These are phyloP conservation scores for Oryza officinalis DNA, from an alignment of 176 grass and related monocot genomes.

Conservation along the genomic window DNA sequence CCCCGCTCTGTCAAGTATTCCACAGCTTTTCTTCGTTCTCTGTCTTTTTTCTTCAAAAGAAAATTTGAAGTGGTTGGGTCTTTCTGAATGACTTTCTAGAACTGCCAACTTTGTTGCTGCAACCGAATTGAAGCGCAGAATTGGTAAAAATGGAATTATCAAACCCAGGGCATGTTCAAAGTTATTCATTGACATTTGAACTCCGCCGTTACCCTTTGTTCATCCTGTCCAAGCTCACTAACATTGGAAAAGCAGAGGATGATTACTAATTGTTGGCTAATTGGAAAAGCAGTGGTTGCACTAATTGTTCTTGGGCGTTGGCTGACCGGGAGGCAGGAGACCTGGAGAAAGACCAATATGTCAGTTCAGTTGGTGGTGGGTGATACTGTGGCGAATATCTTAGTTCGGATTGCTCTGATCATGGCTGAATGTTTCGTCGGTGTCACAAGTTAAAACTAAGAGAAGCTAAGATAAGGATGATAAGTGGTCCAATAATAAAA, in stretches of 20 bases:
- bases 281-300: neutral
- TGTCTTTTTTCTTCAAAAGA: neutral
- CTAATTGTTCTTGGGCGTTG: neutral
- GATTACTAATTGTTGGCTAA: neutral
- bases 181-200: neutral
- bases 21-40: neutral
- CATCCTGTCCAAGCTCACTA: neutral
- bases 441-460: neutral
- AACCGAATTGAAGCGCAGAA: neutral
- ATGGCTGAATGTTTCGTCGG: neutral
- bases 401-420: neutral
- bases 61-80: neutral
- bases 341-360: neutral
- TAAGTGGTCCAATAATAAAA: neutral
- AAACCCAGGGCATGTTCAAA: neutral
- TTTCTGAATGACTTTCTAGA: constrained; percentile 11
- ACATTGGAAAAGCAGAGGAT: neutral
- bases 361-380: neutral
- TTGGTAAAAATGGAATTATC: neutral
- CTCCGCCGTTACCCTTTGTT: neutral
- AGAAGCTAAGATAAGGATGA: neutral
- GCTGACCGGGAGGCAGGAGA: neutral
- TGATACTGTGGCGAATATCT: neutral
- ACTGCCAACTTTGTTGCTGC: neutral
- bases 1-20: neutral